These are phyloP conservation scores for Scleroderma citrinum DNA, from an alignment of 768 basidiomycete species.

Conservation along the genomic window DNA sequence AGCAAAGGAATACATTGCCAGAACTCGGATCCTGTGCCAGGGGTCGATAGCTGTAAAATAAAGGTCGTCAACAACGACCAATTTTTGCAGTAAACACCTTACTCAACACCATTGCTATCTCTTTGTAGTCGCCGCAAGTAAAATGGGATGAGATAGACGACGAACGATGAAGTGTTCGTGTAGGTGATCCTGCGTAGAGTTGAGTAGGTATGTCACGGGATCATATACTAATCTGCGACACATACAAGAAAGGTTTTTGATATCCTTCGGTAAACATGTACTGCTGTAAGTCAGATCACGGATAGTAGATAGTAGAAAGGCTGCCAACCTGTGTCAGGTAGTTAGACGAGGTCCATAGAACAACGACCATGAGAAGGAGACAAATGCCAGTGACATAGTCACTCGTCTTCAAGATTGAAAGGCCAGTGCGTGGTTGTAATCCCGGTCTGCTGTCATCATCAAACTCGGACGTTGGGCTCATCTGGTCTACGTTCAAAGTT, in stretches of 20 bases:
- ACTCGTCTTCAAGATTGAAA: conserved; percentile 8
- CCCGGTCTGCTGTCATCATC: conserved; percentile 11
- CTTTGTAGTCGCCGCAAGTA: conserved; percentile 30
- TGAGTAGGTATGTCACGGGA: neutral
- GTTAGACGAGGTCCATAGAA: conserved; percentile 86
- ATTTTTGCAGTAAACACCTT: neutral
- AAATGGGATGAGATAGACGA: conserved; percentile 71
- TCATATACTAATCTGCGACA: conserved; percentile 3
- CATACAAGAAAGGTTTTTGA: conserved; percentile 85
- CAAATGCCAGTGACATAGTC: conserved; percentile 56
- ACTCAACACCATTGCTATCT: neutral
- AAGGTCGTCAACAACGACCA: neutral
- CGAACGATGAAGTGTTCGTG: conserved; percentile 86
- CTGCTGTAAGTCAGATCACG: conserved; percentile 21
- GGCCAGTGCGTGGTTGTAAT: neutral
- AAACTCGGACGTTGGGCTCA: conserved; percentile 12
- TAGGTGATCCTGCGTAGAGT: conserved; percentile 67
- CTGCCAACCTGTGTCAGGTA: conserved; percentile 72
- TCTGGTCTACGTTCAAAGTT: conserved; percentile 7
- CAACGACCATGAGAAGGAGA: conserved; percentile 67
- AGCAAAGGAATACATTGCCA: no score
- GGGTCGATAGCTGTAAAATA: conserved; percentile 18
- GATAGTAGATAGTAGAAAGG: neutral
- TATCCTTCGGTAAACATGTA: conserved; percentile 61
- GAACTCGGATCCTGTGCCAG: conserved; percentile 15